Evolutionary conservation across 345 rosid genomes (phyloP), one percentile per base, ranked within the genome.

Genomic region (Acer saccharum): DNA sequence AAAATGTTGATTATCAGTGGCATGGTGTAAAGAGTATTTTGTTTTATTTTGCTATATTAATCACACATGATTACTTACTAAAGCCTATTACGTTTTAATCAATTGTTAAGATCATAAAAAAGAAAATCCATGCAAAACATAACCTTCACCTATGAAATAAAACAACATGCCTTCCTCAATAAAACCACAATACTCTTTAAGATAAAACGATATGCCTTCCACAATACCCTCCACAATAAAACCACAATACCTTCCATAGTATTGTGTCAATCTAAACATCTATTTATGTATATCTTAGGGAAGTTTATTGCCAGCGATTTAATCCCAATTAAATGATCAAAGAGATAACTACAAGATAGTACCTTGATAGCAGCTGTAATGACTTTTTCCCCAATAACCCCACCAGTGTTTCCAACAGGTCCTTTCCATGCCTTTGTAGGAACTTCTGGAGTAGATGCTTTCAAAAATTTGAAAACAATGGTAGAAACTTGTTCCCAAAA

Each of bases 351-450:
- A 68, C 18, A 35, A 68, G 41, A 3, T 25, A 65, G 10, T 87
- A 89, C 99, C 93, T 95, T 95, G 75, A 95, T 72, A 64, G 93
- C 89, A 64, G 94, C 88, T 44, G 93, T 85, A 79, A 86, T 78
- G 72, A 95, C 87, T 80, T 91, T 95, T 73, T 95, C 99, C 76
- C 97, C 97, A 76, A 75, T 73, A 81, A 83, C 82, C 60, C 89
- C 87, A 68, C 61, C 68, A 71, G 83, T 69, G 69, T 84, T 89
- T 72, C 86, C 92, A 83, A 79, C 69, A 63, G 85, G 84, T 71
- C 87, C 90, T 70, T 87, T 87, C 88, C 89, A 84, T 39, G 86
- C 78, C 76, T 63, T 85, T 71, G 79, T 52, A 73, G 91, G 77
- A 86, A 73, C 84, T 78, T 94, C 93, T 60, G 81, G 74, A 61